These are phyloP conservation scores for Macrophomina phaseolina DNA, from an alignment of 2,329 filamentous ascomycete species.

Conservation along the genomic window DNA sequence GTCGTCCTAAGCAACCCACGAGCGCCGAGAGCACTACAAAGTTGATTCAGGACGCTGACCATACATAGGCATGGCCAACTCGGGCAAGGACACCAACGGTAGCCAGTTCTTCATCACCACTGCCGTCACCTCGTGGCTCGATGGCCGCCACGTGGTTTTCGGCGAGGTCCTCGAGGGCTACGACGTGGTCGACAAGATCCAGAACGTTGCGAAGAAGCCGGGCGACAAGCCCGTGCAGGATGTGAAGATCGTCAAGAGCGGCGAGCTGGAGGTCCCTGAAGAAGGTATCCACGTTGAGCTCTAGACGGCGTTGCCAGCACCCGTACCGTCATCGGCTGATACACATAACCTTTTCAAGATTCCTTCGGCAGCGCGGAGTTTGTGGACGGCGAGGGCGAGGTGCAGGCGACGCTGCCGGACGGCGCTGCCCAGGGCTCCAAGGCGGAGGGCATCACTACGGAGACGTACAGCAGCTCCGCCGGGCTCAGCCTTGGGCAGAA, in stretches of 20 bases:
- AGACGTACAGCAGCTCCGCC: slow-evolving; percentile 30
- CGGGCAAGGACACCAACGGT: slow-evolving; percentile 74
- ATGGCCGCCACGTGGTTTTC: slow-evolving; percentile 85
- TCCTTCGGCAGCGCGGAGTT: slow-evolving; percentile 47
- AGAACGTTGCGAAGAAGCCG: slow-evolving; percentile 68
- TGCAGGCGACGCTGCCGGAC: slow-evolving; percentile 36
- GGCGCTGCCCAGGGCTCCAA: not conserved
- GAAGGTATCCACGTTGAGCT: slow-evolving; percentile 95
- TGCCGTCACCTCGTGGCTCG: slow-evolving; percentile 70
- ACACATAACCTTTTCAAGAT: slow-evolving; percentile 48
- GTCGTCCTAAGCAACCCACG: slow-evolving; percentile 80
- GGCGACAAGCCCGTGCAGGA: slow-evolving; percentile 72
- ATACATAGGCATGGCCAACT: slow-evolving; percentile 63
- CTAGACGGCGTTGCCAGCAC: slow-evolving; percentile 51
- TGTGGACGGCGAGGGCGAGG: slow-evolving; percentile 44
- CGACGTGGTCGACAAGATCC: slow-evolving; percentile 79
- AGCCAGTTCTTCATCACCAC: slow-evolving; percentile 78
- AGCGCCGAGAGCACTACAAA: slow-evolving; percentile 3
- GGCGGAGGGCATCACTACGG: slow-evolving; percentile 1
- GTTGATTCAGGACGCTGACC: slow-evolving; percentile 72
- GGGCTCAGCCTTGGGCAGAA: slow-evolving; percentile 53
- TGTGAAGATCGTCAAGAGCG: slow-evolving; percentile 82
- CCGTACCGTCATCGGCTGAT: slow-evolving; percentile 50
- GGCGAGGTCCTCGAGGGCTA: slow-evolving; percentile 88
- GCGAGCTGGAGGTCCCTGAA: slow-evolving; percentile 79